Percentiles rank a stretch among this genome's conserved stretches.
Evolutionary conservation across 129 eudicot genomes (phyloP).

Genomic region (Flaveria brownii): DNA sequence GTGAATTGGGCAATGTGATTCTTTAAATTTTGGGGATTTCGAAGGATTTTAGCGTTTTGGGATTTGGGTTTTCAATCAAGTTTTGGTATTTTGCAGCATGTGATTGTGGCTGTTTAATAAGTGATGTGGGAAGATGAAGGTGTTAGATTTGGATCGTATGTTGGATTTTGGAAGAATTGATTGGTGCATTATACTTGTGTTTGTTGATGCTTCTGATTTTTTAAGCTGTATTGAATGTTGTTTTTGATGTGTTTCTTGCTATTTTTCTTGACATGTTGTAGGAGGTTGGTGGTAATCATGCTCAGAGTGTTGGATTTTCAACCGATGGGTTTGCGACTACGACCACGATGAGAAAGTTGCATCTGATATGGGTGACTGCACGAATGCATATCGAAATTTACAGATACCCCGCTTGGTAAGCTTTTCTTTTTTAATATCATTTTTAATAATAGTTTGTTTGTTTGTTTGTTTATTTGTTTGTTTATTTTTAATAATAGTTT

Average conservation of each 20-base stretch:
- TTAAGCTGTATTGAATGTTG: no score
- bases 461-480: no score
- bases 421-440: not conserved
- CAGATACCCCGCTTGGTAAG: constrained; percentile 84
- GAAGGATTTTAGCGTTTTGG: not conserved
- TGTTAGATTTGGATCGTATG: no score
- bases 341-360: constrained; percentile 75
- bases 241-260: not conserved
- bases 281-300: constrained; percentile 97
- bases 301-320: constrained; percentile 88
- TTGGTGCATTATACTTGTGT: not conserved
- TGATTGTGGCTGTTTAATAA: no score
- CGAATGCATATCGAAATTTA: constrained; percentile 90
- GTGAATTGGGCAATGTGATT: no score
- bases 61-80: no score
- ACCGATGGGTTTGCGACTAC: constrained; percentile 95
- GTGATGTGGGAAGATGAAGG: no score
- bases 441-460: not conserved
- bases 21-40: not conserved
- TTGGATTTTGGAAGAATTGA: not conserved
- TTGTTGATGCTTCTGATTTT: constrained; percentile 5
- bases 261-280: constrained; percentile 22
- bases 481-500: not conserved
- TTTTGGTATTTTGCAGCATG: no score
- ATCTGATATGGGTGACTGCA: constrained; percentile 94